Conservation (phyloP, 2,329 filamentous ascomycete genomes). For the Fusarium pseudograminearum region DNA sequence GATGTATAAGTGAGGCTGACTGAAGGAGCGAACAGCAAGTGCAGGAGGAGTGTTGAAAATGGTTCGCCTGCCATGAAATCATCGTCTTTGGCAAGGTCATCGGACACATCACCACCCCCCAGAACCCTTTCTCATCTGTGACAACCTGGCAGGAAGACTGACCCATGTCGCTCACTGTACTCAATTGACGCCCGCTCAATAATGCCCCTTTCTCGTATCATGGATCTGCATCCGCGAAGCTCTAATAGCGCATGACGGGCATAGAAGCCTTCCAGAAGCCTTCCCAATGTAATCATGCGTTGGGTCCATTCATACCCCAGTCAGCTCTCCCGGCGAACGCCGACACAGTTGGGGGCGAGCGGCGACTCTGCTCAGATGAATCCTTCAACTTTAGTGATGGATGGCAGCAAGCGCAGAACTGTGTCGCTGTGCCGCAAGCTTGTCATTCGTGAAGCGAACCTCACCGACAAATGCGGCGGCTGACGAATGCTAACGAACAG, state of each 20-base stretch:
- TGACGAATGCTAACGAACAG: slow-evolving; percentile 12
- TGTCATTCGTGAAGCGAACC: slow-evolving; percentile 9
- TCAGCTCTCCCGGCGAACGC: slow-evolving; percentile 17
- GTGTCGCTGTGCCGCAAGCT: slow-evolving; percentile 36
- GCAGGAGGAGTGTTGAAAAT: slow-evolving; percentile 10
- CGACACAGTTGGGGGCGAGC: slow-evolving; percentile 21
- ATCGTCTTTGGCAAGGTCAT: slow-evolving; percentile 16
- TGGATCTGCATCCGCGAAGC: slow-evolving; percentile 14
- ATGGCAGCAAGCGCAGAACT: slow-evolving; percentile 15
- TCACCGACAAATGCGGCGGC: slow-evolving; percentile 17
- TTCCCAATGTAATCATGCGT: slow-evolving; percentile 41
- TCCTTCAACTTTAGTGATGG: slow-evolving; percentile 13
- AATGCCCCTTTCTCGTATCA: slow-evolving; percentile 27
- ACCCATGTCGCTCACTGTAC: slow-evolving; percentile 22
- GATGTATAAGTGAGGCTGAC: slow-evolving; percentile 35
- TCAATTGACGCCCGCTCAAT: slow-evolving; percentile 15
- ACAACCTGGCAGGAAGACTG: slow-evolving; percentile 16
- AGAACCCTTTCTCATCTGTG: slow-evolving; percentile 9
- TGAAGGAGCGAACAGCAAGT: slow-evolving; percentile 10
- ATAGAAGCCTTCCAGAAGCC: slow-evolving; percentile 45
- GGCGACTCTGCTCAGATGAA: background rate
- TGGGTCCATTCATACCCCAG: slow-evolving; percentile 20
- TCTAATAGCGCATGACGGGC: slow-evolving; percentile 7
- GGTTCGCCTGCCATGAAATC: slow-evolving; percentile 26
- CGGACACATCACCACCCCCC: background rate